phyloP scores from a whole-genome alignment of 768 basidiomycete species.

The Neoboletus brunneissimus region DNA sequence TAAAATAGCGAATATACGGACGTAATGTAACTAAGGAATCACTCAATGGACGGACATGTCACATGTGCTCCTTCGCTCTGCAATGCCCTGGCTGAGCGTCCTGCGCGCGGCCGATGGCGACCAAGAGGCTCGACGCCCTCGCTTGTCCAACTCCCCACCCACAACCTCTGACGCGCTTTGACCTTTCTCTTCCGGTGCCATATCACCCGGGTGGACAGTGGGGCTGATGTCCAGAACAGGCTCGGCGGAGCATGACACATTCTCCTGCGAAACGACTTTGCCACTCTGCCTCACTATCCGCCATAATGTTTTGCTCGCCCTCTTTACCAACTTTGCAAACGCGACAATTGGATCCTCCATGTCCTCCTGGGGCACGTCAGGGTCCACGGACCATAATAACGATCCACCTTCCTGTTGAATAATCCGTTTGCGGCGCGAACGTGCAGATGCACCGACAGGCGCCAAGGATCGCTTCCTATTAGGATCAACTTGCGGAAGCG shows the following conservation, averaged over 20 bases:
- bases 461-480: conserved; percentile 46
- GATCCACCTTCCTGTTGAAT: conserved; percentile 21
- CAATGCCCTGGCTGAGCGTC: conserved; percentile 8
- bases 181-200: conserved; percentile 2
- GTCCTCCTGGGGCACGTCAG: conserved; percentile 26
- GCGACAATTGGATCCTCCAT: conserved; percentile 47
- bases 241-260: conserved; percentile 3
- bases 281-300: conserved; percentile 44
- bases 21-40: conserved; percentile 57
- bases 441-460: conserved; percentile 55
- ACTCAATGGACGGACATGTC: conserved; percentile 45
- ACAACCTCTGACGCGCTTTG: not conserved
- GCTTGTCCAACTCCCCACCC: conserved; percentile 11
- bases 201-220: conserved; percentile 20
- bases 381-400: conserved; percentile 20
- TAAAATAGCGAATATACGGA: not conserved
- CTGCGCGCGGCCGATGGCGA: conserved; percentile 23
- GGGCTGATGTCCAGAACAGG: conserved; percentile 23
- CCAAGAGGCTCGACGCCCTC: conserved; percentile 25
- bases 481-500: conserved; percentile 52
- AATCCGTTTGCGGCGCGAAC: conserved; percentile 26
- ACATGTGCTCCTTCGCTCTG: conserved; percentile 25
- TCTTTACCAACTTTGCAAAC: conserved; percentile 53
- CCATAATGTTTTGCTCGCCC: conserved; percentile 40
- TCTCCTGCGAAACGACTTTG: conserved; percentile 11